Evolutionary conservation across 1,139 yeast genomes (phyloP).

Genomic region (Magnusiomyces suaveolens): DNA sequence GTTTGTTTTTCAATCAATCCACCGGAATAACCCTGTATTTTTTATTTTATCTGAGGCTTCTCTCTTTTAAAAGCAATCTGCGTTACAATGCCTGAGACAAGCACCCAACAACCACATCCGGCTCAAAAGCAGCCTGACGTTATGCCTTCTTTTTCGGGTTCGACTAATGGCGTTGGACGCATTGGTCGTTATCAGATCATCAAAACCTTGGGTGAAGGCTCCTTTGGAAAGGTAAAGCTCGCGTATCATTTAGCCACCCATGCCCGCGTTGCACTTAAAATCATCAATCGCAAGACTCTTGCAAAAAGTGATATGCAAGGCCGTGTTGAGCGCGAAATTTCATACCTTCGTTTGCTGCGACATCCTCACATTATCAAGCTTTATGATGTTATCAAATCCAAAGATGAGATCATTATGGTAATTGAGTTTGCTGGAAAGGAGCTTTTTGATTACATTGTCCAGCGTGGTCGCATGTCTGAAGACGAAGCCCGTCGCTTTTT

Average conservation of each 20-base stretch:
- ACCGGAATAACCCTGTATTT: no score
- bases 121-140: constrained; percentile 16
- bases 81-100: neutral
- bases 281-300: constrained; percentile 84
- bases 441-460: constrained; percentile 90
- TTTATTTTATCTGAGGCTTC: no score
- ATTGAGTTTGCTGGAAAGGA: constrained; percentile 96
- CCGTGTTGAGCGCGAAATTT: constrained; percentile 86
- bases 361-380: constrained; percentile 96
- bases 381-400: constrained; percentile 91
- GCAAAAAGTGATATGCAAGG: constrained; percentile 98
- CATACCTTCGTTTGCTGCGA: constrained; percentile 76
- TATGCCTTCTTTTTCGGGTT: constrained; percentile 19
- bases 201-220: constrained; percentile 93
- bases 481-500: constrained; percentile 89
- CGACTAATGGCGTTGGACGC: constrained; percentile 28
- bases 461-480: constrained; percentile 90
- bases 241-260: constrained; percentile 92
- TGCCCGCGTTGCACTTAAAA: constrained; percentile 87
- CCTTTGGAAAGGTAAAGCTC: constrained; percentile 92
- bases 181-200: constrained; percentile 92
- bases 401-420: constrained; percentile 95
- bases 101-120: neutral
- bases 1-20: neutral
- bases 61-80: no score